A percentile compares a stretch with the other conserved stretches of the same genome.
Conservation (phyloP, 2,329 filamentous ascomycete genomes). For the Ophiostoma pallidulum region DNA sequence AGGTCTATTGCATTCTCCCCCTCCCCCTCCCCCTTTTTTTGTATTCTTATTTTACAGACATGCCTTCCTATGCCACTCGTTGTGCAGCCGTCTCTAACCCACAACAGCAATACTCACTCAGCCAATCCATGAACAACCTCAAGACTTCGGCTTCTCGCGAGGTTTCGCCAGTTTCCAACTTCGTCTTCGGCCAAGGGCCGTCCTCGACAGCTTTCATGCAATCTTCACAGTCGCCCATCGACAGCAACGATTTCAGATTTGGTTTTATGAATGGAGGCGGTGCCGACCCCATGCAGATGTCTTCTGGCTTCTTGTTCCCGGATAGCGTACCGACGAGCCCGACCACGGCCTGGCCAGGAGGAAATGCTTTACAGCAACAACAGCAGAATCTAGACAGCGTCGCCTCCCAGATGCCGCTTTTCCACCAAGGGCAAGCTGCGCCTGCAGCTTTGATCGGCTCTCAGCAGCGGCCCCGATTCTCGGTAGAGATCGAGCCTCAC, state of each 20-base stretch:
- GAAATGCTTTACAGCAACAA: conserved; percentile 7
- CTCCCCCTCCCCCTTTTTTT: too few species aligned
- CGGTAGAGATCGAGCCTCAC: conserved; percentile 53
- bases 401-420: conserved; percentile 12
- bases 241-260: conserved; percentile 28
- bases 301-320: conserved; percentile 10
- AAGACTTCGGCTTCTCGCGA: conserved; percentile 41
- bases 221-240: conserved; percentile 37
- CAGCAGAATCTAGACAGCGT: conserved; percentile 7
- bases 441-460: background rate
- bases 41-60: background rate
- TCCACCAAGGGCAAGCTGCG: conserved; percentile 1
- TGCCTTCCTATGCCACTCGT: background rate
- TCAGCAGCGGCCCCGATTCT: conserved; percentile 13
- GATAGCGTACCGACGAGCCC: conserved; percentile 14
- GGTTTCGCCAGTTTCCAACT: conserved; percentile 43
- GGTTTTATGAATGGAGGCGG: conserved; percentile 5
- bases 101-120: conserved; percentile 40
- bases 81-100: conserved; percentile 20
- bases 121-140: conserved; percentile 40
- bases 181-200: conserved; percentile 42
- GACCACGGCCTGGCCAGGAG: conserved; percentile 9
- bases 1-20: too few species aligned
- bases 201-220: conserved; percentile 41
- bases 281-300: conserved; percentile 7